Evolutionary conservation across 495 filamentous ascomycete genomes (phyloP).

Genomic region (Daldinia decipiens): DNA sequence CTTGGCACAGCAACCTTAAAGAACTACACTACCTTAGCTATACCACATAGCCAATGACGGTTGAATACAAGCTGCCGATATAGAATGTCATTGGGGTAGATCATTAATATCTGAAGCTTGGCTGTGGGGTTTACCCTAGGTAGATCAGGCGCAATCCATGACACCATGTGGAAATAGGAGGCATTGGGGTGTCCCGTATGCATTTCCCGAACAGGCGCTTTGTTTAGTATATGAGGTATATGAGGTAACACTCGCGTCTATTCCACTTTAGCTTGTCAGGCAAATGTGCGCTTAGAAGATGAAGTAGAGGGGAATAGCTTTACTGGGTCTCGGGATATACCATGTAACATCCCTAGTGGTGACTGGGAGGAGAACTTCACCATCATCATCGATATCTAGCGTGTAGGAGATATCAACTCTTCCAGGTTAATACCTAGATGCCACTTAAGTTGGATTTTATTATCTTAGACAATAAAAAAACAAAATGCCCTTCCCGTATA

Average conservation of each 20-base stretch:
- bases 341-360: not conserved
- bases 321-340: not conserved
- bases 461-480: not conserved
- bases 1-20: slow-evolving; percentile 21
- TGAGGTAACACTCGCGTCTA: not conserved
- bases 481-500: slow-evolving; percentile 69
- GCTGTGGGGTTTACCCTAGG: slow-evolving; percentile 23
- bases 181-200: not conserved
- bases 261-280: not conserved
- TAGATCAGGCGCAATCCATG: slow-evolving; percentile 18
- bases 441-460: not conserved
- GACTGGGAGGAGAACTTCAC: not conserved
- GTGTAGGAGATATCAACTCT: not conserved
- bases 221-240: not conserved
- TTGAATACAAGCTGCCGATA: slow-evolving; percentile 28
- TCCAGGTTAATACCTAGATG: not conserved
- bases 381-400: slow-evolving; percentile 11
- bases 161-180: slow-evolving; percentile 22
- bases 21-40: slow-evolving; percentile 6
- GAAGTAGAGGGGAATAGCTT: slow-evolving; percentile 1
- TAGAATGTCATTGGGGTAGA: slow-evolving; percentile 11
- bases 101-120: slow-evolving; percentile 3
- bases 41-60: slow-evolving; percentile 17
- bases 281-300: not conserved
- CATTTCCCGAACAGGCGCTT: slow-evolving; percentile 25